Base-by-base conservation (phyloP, 23 red algal species). In the Gracilaria vermiculophylla region DNA sequence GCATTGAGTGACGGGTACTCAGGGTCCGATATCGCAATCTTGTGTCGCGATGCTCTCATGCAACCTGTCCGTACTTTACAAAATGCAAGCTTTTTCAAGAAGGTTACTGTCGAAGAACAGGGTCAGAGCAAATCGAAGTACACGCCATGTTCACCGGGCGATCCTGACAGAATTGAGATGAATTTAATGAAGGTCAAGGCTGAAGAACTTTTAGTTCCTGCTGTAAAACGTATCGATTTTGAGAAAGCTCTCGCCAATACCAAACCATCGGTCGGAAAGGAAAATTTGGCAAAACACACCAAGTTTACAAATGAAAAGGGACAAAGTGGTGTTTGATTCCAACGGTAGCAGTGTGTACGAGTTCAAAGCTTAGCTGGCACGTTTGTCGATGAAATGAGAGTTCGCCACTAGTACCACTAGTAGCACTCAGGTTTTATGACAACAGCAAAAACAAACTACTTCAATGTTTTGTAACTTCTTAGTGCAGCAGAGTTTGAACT, bases 31-130 rank as follows among this genome's bases (percentile, higher is more conserved):
- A 99, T 99, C 70, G 82, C 56, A 17, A 64, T 96, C 40, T 52
- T 99, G 24, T 83, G 92, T 34, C 87, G 97, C 28, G 97, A 99
- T 62, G 97, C 97, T 3, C 95, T 99, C 79, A 99, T 99, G 97
- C 97, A 99, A 70, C 97, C 97, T 29, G 90, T 99, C 21, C 92
- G 97, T 29, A 94, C 81, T 5, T 81, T 93, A 71, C 92, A 95
- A 82, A 99, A 86, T 72, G 92, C 97, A 10, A 84, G 69, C 35
- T 78, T 82, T 36, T 99, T 99, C 34, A 94, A 92, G 72, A 55
- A 78, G 47, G 75, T 94, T 1, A 67, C 49, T n/a, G 77, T 91
- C 25, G 71, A 73, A 34, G 60, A 72, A 27, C 72, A 89, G 29
- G 84, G 84, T 4, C 49, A 79, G 10, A 78, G 53, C 39, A 77